Base-by-base conservation (phyloP, 177 flowering plant genomes). In the Telopea speciosissima region DNA sequence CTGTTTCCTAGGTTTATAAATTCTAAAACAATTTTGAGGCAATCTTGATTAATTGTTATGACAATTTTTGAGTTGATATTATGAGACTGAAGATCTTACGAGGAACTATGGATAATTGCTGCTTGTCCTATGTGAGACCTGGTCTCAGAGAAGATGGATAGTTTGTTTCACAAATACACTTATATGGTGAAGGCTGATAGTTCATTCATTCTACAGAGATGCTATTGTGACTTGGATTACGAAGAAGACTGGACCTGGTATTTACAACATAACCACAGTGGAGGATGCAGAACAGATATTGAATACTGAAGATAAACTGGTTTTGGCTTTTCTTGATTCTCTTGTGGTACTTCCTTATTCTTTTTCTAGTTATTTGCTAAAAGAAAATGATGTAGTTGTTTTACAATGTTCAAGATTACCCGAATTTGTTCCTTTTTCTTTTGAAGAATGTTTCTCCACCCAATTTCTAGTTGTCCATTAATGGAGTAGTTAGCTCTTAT, bases 161-260 rank as follows among this genome's bases (percentile, higher is more conserved):
- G 7, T 70, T 42, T 62, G 65, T 45, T 70, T 24, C 52, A 49
- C 36, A 24, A 24, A 19, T 4, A 24, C 40, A 31, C 25, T 21
- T 8, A 49, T 17, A 31, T 49, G 14, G 70, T 64, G 31, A 21
- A 44, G 66, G 11, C 56, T 72, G 36, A 45, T 28, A 44, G n/a
- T 63, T 60, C 59, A 45, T 67, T 68, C 52, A 19, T 13, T 76
- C 16, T 63, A 58, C 80, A 95, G 99, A 69, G 97, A 92, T 64
- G 91, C 82, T 61, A 90, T 94, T 66, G 92, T 94, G 65, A 83
- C 93, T 49, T 94, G 98, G 98, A 82, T 94, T 21, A 94, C 81
- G 88, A 94, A 92, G 90, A 92, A 92, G 84, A 87, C 78, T 2
- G 97, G 97, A 74, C 97, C 97, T 77, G 95, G 90, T 63, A 65